Evolutionary conservation across 2,329 filamentous ascomycete species (phyloP), one percentile per base, ranked within the genome.

Genomic region (Aureobasidium leucospermi): DNA sequence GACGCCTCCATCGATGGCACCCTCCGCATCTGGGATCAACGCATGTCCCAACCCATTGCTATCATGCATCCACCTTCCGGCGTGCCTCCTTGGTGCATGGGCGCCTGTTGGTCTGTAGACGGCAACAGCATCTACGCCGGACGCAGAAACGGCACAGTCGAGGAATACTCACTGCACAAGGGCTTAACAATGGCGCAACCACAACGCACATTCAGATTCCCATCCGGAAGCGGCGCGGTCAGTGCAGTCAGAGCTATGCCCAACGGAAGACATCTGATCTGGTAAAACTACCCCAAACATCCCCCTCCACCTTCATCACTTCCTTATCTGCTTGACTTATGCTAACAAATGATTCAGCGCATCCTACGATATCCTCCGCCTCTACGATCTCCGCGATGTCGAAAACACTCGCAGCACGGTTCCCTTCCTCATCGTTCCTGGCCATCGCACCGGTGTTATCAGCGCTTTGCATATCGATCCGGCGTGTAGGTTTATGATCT

Each of bases 21-120:
- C 0, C 79, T 99, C 46, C 87, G 91, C n/a, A 85, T 99, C 65
- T 99, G 94, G 93, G 96, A 99, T 68, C 80, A 87, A 3, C 85
- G 94, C 19, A 83, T 88, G 63, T 82, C 83, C 1, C 82, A 87
- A 38, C 88, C 93, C 0, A 80, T 96, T 1, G 91, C 94, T 2
- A 85, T 86, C 31, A 93, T 97, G 60, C 79, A 81, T 1, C 89
- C 88, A 16, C 80, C 85, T 10, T 83, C 85, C 10, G 85, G 85
- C 16, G 89, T 90, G 0, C 93, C 94, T 1, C 94, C 93, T 0
- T 99, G 93, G 93, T 97, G 93, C 73, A 96, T 96, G 85, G 92
- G 90, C 65, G 90, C 91, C 0, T 96, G 91, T 76, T 99, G 94
- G 94, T 93, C 88, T 58, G 91, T 91, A 0, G 89, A 96, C 70